Base-by-base conservation (phyloP, 2,329 filamentous ascomycete species). In the Penicillium sp. region DNA sequence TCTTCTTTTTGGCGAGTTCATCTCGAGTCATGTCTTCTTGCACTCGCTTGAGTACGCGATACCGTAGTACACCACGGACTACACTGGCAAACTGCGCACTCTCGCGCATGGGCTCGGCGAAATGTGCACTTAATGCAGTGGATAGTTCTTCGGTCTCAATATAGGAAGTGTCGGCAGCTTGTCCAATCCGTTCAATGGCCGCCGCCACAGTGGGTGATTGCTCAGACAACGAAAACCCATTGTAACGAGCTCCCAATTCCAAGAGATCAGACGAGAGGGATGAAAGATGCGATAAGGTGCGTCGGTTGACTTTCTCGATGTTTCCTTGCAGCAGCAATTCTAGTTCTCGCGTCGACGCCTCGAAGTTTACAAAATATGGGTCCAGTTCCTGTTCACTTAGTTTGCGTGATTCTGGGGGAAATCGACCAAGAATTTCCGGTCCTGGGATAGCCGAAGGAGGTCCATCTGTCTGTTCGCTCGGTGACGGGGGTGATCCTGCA, bases 1-100 rank as follows among this genome's bases (percentile, higher is more conserved):
- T 79, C 65, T 84, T 86, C 78, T 97, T 97, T 80, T 93, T 96
- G 51, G 88, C 84, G 10, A 99, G 80, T 66, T 99, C 92, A 55
- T 99, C 94, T 40, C 88, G 88, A 1, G 94, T 97, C 87, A 97
- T 93, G 70, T 99, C 94, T 72, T 97, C 92, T 70, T 99, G 94
- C 49, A 99, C 91, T 43, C 94, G 85, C 78, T 99, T 99, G 58
- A 97, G 78, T 2, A 97, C 88, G 14, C 94, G 83, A 71, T 97
- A 99, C 61, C 90, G 86, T 51, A 99, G 79, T 29, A 99, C 93
- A 61, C 81, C 90, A 37, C 92, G 86, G 3, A 99, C 94, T 1
- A 99, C 91, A 10, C 94, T 91, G 0, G 94, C 94, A 71, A 99
- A 99, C 69, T 99, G 94, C 11, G 94, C 92, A 67, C 92, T 96